phyloP scores from a whole-genome alignment of 148 eudicot species.

The Silene uniflora region DNA sequence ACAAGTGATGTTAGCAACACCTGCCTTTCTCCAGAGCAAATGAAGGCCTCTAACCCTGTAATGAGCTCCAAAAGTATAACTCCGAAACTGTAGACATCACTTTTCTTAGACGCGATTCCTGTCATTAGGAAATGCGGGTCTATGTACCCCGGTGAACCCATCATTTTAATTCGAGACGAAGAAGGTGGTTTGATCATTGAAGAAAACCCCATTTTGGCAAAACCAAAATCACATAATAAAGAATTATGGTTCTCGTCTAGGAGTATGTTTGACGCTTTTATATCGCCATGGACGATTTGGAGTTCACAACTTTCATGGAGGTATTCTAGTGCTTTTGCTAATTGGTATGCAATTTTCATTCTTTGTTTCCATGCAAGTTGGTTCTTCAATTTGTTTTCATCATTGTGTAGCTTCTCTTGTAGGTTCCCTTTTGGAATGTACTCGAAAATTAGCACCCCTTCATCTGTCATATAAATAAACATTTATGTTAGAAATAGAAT shows the following conservation, averaged over 20 bases:
- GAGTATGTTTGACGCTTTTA: constrained; percentile 77
- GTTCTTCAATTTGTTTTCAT: not conserved
- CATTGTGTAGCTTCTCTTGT: constrained; percentile 58
- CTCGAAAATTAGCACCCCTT: constrained; percentile 63
- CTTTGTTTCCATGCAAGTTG: constrained; percentile 57
- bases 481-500: not conserved
- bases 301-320: constrained; percentile 58
- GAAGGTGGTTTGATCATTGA: constrained; percentile 43
- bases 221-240: constrained; percentile 80
- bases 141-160: constrained; percentile 82
- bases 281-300: constrained; percentile 78
- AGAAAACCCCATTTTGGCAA: constrained; percentile 61
- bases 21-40: constrained; percentile 29
- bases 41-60: constrained; percentile 65
- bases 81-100: constrained; percentile 70
- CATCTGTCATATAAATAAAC: constrained; percentile 28
- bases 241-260: constrained; percentile 43
- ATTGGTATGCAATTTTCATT: constrained; percentile 56
- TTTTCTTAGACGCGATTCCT: constrained; percentile 75
- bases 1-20: constrained; percentile 41
- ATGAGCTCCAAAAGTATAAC: constrained; percentile 65
- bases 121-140: constrained; percentile 79
- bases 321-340: constrained; percentile 54
- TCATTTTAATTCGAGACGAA: constrained; percentile 33
- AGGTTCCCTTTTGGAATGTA: constrained; percentile 60